Conservation (phyloP, 495 filamentous ascomycete species). For the Trichoderma asperelloides region DNA sequence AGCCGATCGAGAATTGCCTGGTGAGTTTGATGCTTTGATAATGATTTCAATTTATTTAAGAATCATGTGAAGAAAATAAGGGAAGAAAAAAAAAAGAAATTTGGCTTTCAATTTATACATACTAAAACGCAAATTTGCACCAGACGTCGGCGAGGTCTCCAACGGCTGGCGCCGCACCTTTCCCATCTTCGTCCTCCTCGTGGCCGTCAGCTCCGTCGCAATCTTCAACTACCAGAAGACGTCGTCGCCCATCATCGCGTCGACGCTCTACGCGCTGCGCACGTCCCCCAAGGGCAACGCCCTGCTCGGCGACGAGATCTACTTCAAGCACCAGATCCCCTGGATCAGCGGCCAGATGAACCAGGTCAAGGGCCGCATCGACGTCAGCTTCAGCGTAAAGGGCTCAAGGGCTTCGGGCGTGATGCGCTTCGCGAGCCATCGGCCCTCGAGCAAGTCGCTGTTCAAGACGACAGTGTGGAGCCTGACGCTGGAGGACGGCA, state of each 20-base stretch:
- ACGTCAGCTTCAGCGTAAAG: slow-evolving; percentile 82
- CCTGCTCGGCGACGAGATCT: slow-evolving; percentile 82
- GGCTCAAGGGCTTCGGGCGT: slow-evolving; percentile 62
- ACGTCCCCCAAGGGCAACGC: slow-evolving; percentile 65
- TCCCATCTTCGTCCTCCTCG: slow-evolving; percentile 46
- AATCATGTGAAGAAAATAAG: background rate
- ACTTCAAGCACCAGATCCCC: slow-evolving; percentile 77
- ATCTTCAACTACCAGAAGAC: slow-evolving; percentile 99
- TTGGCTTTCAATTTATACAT: background rate
- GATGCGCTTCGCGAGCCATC: slow-evolving; percentile 73
- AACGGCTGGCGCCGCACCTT: slow-evolving; percentile 42
- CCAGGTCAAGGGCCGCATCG: slow-evolving; percentile 82
- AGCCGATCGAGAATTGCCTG: slow-evolving; percentile 70
- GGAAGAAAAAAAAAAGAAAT: background rate
- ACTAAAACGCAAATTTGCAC: background rate
- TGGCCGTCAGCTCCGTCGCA: slow-evolving; percentile 59
- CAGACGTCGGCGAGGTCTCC: slow-evolving; percentile 21
- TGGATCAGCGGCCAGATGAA: slow-evolving; percentile 94
- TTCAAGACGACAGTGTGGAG: slow-evolving; percentile 76
- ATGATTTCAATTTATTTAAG: background rate
- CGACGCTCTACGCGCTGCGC: slow-evolving; percentile 83
- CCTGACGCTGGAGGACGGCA: slow-evolving; percentile 57
- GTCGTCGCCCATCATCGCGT: slow-evolving; percentile 69
- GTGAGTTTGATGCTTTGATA: slow-evolving; percentile 22
- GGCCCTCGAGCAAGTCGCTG: slow-evolving; percentile 61